Conservation (phyloP, 2,329 filamentous ascomycete species). For the Xylaria digitata region DNA sequence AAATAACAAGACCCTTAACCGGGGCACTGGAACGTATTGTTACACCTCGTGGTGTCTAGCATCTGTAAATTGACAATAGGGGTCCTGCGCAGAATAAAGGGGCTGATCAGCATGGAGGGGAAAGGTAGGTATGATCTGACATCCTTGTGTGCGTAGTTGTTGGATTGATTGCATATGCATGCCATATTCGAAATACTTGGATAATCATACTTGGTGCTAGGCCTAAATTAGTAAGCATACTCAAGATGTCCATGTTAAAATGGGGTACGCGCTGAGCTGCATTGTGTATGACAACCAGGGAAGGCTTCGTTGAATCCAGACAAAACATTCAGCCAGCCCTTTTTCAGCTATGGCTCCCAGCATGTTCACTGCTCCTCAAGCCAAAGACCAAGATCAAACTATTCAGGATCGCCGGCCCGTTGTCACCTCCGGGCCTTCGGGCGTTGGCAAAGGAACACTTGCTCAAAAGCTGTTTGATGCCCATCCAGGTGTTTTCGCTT, state of each 20-base stretch:
- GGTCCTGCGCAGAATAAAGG: slow-evolving; percentile 5
- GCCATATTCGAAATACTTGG: not conserved
- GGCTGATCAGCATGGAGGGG: not conserved
- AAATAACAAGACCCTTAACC: no score
- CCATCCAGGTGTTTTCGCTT: slow-evolving; percentile 29
- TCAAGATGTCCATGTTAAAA: no score
- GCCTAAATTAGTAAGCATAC: no score
- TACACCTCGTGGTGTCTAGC: not conserved
- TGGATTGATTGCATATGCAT: not conserved
- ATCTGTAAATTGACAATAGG: not conserved
- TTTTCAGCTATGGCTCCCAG: slow-evolving; percentile 7
- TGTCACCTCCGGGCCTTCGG: slow-evolving; percentile 32
- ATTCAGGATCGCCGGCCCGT: slow-evolving; percentile 23
- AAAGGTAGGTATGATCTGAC: not conserved
- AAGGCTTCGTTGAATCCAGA: no score
- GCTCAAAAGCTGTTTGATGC: slow-evolving; percentile 24
- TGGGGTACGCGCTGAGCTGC: no score
- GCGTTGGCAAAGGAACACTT: slow-evolving; percentile 33
- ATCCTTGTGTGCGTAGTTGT: not conserved
- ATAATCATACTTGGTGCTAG: no score
- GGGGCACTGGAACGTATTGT: not conserved
- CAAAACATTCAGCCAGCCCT: no score
- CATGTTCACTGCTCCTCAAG: slow-evolving; percentile 23
- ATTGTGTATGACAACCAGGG: no score
- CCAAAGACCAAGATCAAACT: slow-evolving; percentile 26